Percentiles rank a stretch among this genome's conserved stretches.
phyloP scores from a whole-genome alignment of 2,329 filamentous ascomycete species.

The Purpureocillium takamizusanense region DNA sequence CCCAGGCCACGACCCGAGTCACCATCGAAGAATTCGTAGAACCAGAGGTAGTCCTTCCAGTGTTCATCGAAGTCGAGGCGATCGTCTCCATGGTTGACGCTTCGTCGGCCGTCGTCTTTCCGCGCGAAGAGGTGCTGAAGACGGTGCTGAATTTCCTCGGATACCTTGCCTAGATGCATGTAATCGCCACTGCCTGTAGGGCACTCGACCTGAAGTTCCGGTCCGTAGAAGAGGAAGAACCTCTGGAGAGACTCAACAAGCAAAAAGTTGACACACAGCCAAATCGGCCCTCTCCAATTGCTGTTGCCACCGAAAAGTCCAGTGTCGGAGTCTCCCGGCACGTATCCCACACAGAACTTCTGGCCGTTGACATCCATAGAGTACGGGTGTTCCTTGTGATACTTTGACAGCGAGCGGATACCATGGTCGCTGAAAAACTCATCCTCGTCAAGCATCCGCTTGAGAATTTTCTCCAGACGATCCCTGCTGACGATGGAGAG shows the following conservation, averaged over 20 bases:
- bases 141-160: conserved; percentile 90
- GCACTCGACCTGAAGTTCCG: conserved; percentile 81
- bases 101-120: conserved; percentile 75
- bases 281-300: conserved; percentile 94
- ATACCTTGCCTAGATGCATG: conserved; percentile 92
- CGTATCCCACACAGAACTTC: conserved; percentile 76
- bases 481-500: conserved; percentile 89
- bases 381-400: conserved; percentile 81
- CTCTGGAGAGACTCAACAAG: conserved; percentile 89
- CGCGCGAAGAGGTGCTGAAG: conserved; percentile 85
- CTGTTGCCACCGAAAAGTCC: conserved; percentile 94
- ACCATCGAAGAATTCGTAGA: conserved; percentile 95
- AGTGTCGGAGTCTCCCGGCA: conserved; percentile 93
- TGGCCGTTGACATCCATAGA: conserved; percentile 95
- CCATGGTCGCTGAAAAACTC: conserved; percentile 89
- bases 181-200: conserved; percentile 87
- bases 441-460: conserved; percentile 86
- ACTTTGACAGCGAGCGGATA: conserved; percentile 85
- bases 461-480: conserved; percentile 78
- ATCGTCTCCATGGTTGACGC: conserved; percentile 79
- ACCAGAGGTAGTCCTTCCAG: conserved; percentile 83
- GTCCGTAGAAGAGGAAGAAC: conserved; percentile 94
- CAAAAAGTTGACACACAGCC: conserved; percentile 93
- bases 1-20: conserved; percentile 83
- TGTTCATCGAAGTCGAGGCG: conserved; percentile 83